These are phyloP conservation scores for Rhizoclosmatium globosum DNA, from an alignment of 192 early-diverging fungal genomes.

Conservation along the genomic window DNA sequence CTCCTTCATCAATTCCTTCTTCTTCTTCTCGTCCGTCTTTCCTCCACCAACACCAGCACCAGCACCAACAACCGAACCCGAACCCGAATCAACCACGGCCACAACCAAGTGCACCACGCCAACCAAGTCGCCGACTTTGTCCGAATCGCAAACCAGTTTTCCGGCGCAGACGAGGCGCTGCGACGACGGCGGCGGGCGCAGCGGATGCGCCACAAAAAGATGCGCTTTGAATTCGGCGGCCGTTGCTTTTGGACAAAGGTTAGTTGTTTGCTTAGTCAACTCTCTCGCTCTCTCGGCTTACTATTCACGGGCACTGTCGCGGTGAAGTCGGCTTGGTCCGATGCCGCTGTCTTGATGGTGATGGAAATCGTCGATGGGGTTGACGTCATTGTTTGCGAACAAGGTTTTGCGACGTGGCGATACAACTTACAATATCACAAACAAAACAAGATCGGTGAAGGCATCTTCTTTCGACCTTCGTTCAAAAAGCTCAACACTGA, in stretches of 20 bases:
- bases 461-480: neutral
- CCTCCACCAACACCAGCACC: neutral
- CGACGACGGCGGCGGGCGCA: neutral
- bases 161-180: slow-evolving; percentile 2
- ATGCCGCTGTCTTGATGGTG: neutral
- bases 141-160: neutral
- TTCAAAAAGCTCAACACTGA: no score
- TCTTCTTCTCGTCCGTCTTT: neutral
- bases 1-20: neutral
- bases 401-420: neutral
- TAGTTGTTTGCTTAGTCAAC: no score
- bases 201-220: neutral
- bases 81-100: neutral
- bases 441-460: neutral
- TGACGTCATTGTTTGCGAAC: neutral
- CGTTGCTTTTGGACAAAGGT: neutral
- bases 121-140: neutral
- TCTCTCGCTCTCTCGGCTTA: no score
- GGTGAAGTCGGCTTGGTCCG: no score
- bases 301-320: no score
- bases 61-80: neutral
- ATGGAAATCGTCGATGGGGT: neutral
- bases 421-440: neutral
- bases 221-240: neutral
- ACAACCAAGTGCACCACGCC: slow-evolving; percentile 7